Base-by-base conservation (phyloP, 345 rosid species). In the Populus simonii region DNA sequence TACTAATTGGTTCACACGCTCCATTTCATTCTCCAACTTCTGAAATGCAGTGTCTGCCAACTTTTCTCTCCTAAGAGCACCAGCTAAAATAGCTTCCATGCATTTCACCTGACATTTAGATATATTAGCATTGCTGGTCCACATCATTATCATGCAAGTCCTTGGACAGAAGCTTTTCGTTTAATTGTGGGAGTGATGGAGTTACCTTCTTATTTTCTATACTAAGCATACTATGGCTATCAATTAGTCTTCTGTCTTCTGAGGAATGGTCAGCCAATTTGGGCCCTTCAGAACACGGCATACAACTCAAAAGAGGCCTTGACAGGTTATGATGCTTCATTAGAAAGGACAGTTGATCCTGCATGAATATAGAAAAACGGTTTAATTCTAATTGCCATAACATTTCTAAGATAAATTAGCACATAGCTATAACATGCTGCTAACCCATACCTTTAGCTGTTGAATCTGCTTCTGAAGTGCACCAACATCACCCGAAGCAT, bases 401-500 rank as follows among this genome's bases (percentile, higher is more conserved):
- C n/a, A 49, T 38, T 38, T 68, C 33, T 33, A 65, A 41, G 25
- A 71, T 6, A 77, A 79, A 36, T 49, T 72, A 29, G 20, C 29
- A 66, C 18, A 39, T 35, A 47, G 72, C 72, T 63, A 51, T 18
- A 47, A 15, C 51, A 15, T 13, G 18, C 51, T 15, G 51, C 51
- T 47, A 47, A 12, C 49, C 47, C 20, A 35, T 84, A 90, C 97
- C 97, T 94, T 93, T 43, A 94, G 82, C 49, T 88, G 91, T 82
- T 87, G 91, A 80, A 94, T 91, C 88, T 94, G 94, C 74, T 81
- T 91, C 81, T 94, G 98, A 78, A 94, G 85, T 61, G 95, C 90
- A 76, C 84, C 77, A 57, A 90, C 91, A 84, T 94, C 97, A 74
- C 97, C 98, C 7, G 97, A 89, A 80, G 98, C 95, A 88, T 94